Percentiles rank a stretch among this genome's conserved stretches.
Evolutionary conservation across 257 asterid species (phyloP).

Genomic region (Vinca minor): DNA sequence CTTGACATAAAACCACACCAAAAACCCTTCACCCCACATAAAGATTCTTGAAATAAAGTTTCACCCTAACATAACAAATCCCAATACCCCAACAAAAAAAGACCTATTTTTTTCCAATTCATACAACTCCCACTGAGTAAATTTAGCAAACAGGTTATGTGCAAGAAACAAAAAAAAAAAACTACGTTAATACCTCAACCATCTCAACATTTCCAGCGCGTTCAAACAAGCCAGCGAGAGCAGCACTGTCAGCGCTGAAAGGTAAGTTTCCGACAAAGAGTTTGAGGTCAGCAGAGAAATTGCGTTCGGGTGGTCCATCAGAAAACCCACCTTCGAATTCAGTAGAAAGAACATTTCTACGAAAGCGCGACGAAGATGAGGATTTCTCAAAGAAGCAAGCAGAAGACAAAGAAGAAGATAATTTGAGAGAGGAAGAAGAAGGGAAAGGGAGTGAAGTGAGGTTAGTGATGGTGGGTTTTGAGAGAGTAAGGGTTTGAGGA

Average conservation of each 20-base stretch:
- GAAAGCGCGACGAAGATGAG: conserved; percentile 24
- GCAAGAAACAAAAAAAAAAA: not conserved
- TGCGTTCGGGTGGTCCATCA: conserved; percentile 25
- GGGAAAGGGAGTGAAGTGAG: conserved; percentile 28
- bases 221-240: conserved; percentile 71
- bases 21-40: not conserved
- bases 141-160: not conserved
- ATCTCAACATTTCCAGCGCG: conserved; percentile 74
- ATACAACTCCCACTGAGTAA: not conserved
- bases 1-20: not conserved
- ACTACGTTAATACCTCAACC: conserved; percentile 62
- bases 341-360: conserved; percentile 46
- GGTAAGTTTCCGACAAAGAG: conserved; percentile 87
- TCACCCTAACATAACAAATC: not conserved
- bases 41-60: not conserved
- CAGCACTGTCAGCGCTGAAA: conserved; percentile 61
- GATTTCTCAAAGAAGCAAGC: conserved; percentile 6
- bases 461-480: conserved; percentile 18
- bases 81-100: not conserved
- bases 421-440: conserved; percentile 32
- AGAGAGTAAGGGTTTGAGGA: conserved; percentile 41
- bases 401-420: conserved; percentile 16
- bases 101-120: not conserved
- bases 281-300: conserved; percentile 56
- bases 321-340: conserved; percentile 35